Evolutionary conservation across 2,329 filamentous ascomycete genomes (phyloP), one percentile per base, ranked within the genome.

Genomic region (Salinomyces thailandicus): DNA sequence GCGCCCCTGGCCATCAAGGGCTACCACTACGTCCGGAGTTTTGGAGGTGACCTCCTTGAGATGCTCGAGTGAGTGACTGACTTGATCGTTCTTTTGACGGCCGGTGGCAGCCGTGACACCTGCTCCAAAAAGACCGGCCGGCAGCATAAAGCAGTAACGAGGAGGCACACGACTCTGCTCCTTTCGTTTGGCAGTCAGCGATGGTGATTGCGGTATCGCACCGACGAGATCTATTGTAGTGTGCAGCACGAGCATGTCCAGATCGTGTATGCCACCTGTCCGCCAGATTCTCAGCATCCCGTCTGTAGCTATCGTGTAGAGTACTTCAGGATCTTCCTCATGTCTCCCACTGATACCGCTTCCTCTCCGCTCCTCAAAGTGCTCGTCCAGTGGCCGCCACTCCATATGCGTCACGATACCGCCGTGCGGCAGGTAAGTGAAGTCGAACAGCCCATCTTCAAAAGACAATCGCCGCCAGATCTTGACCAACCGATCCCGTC

Each of bases 391-490:
- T 5, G 85, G 84, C 43, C 76, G 75, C 93, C 93, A 98, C 56
- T 89, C 79, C 41, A 94, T 63, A 41, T 75, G 77, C 3, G 84
- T 89, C n/a, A 98, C 77, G 1, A 79, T 63, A 17, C 74, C 70
- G 1, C 85, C 84, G 57, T 98, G 91, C n/a, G 78, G 70, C 2
- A 98, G 75, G 60, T 96, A 96, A 18, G 79, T 79, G 51, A 93
- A 79, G 51, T 96, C 89, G 60, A 96, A 96, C 38, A 82, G 73
- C 26, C 85, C 81, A 48, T 93, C 81, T 39, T 85, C 85, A 55
- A 89, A 95, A 6, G 81, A 82, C 16, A 93, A 66, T 36, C 89
- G 75, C 45, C 86, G 77, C 91, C 93, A 98, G 50, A 96, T 74
- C 62, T 98, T 96, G 47, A 93, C 78, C 14, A 96, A 65, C 35